Percentiles rank a stretch among this genome's conserved stretches.
phyloP scores from a whole-genome alignment of 169 alveolate genomes.

The Cryptosporidium viatorum region DNA sequence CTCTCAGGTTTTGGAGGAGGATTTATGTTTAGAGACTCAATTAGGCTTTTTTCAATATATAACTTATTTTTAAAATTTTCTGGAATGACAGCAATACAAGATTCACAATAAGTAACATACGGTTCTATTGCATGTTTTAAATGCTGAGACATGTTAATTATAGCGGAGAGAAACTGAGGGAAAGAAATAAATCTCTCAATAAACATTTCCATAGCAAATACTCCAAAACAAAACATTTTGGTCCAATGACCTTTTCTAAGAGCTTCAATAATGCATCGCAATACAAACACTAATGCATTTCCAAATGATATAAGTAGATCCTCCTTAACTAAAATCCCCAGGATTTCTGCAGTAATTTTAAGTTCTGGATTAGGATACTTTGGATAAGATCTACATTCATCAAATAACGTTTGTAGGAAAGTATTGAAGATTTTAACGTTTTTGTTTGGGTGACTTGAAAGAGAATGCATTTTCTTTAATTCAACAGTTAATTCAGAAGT shows the following conservation, averaged over 20 bases:
- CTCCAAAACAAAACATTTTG: constrained; percentile 80
- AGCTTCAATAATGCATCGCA: constrained; percentile 81
- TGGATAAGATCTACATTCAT: constrained; percentile 88
- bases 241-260: constrained; percentile 76
- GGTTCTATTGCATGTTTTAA: constrained; percentile 34
- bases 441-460: background rate
- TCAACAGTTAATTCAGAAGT: constrained; percentile 6
- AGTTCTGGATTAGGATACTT: constrained; percentile 87
- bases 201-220: constrained; percentile 80
- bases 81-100: constrained; percentile 26
- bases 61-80: constrained; percentile 28
- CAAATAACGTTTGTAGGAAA: constrained; percentile 82
- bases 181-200: constrained; percentile 50
- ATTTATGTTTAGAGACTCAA: background rate
- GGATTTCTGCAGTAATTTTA: constrained; percentile 86
- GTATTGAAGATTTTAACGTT: constrained; percentile 22
- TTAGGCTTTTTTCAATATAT: constrained; percentile 9
- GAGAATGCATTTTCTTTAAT: background rate
- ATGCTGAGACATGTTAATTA: constrained; percentile 48
- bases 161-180: constrained; percentile 77
- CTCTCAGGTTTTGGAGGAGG: constrained; percentile 9
- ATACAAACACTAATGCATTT: constrained; percentile 75
- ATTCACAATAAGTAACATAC: constrained; percentile 56
- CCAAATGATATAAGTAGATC: constrained; percentile 76
- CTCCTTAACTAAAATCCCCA: constrained; percentile 80